Evolutionary conservation across 1,284 basidiomycete species (phyloP), one percentile per base, ranked within the genome.

Genomic region (Boletus semigastroideus): DNA sequence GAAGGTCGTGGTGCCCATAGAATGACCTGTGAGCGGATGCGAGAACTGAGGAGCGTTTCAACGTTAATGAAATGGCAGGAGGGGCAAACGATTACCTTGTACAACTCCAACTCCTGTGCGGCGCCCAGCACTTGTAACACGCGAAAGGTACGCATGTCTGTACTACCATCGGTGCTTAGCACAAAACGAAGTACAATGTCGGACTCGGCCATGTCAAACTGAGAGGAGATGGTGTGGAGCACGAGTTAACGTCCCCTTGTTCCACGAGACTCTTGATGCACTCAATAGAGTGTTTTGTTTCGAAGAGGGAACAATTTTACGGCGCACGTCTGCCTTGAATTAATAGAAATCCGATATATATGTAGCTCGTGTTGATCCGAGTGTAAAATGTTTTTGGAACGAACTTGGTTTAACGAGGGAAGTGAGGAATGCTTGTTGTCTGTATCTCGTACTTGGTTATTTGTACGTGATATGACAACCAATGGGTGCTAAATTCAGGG

Each of bases 21-120:
- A 51, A 25, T 72, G 61, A 30, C 79, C 79, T 3, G 76, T 77
- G 19, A 74, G 63, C 1, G 80, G 79, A 58, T 82, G 79, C 55
- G 73, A 70, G 59, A 83, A 82, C 80, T 83, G 52, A 14, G 38
- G 1, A 25, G 20, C 22, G 11, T 9, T 17, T 48, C 46, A 48
- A 36, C 37, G 16, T 41, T 40, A 34, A 30, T 42, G 14, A 49
- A 27, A 33, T 11, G 16, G 8, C 1, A 12, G 9, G n/a, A 22
- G 34, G 19, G 27, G 8, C n/a, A 27, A 20, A 28, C 30, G 16
- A 46, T 48, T 57, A 74, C 81, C 67, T 74, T 78, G 70, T 83
- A 83, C 17, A 80, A 56, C 49, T 79, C 76, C 27, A 74, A 49
- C 30, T 69, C 62, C n/a, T 62, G 60, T 1, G 59, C 42, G 3